Percentiles rank a stretch among this genome's conserved stretches.
Evolutionary conservation across 306 rosid genomes (phyloP).

Genomic region (Sesbania bispinosa): DNA sequence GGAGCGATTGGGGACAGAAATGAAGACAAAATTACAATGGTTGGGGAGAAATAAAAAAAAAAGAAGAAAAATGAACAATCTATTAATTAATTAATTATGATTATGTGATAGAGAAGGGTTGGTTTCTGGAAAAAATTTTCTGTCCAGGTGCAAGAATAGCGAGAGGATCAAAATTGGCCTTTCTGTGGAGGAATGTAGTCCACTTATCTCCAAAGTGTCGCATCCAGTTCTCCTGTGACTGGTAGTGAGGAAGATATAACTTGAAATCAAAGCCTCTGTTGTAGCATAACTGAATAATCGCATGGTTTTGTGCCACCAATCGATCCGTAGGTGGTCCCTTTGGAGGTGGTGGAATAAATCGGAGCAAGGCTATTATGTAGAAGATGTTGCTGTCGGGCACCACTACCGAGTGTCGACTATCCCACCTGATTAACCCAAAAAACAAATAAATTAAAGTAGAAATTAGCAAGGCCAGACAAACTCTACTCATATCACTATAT

Average conservation of each 20-base stretch:
- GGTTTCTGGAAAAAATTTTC: conserved; percentile 61
- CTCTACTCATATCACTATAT: too few relatives aligned
- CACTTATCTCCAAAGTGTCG: conserved; percentile 73
- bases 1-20: not conserved
- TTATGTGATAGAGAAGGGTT: conserved; percentile 23
- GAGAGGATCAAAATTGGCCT: conserved; percentile 69
- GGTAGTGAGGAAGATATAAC: conserved; percentile 80
- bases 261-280: conserved; percentile 61
- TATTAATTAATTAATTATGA: not conserved
- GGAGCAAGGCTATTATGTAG: conserved; percentile 79
- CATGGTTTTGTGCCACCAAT: conserved; percentile 64
- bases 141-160: conserved; percentile 91
- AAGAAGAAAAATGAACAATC: not conserved
- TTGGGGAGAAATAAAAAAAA: not conserved
- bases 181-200: conserved; percentile 57
- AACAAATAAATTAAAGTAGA: not conserved
- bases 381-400: conserved; percentile 79
- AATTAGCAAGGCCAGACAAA: too few relatives aligned
- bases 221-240: conserved; percentile 66
- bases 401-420: conserved; percentile 66
- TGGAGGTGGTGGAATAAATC: conserved; percentile 60
- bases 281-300: conserved; percentile 53
- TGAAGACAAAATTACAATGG: not conserved
- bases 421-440: conserved; percentile 68
- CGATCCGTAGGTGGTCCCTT: conserved; percentile 43